Percentiles rank a stretch among this genome's conserved stretches.
phyloP scores from a whole-genome alignment of 2,329 filamentous ascomycete species.

The Cordyceps fumosorosea region DNA sequence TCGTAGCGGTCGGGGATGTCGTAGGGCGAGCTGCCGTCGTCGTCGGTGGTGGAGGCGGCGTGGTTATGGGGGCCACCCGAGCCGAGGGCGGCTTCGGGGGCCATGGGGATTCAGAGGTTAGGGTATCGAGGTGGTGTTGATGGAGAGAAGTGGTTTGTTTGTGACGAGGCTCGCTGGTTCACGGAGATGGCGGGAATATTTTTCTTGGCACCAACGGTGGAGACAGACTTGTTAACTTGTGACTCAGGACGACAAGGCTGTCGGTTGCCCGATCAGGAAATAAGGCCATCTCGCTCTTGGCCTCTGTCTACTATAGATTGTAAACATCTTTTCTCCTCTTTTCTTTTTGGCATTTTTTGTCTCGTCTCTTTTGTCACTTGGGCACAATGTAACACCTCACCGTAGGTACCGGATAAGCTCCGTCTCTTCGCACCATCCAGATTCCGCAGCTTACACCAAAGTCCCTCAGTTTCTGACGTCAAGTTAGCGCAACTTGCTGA shows the following conservation, averaged over 20 bases:
- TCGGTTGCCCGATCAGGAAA: not conserved
- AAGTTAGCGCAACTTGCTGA: not conserved
- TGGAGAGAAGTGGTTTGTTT: not conserved
- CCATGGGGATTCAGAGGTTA: not conserved
- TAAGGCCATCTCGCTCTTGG: not conserved
- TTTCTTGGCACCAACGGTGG: not conserved
- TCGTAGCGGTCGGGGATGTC: constrained; percentile 31
- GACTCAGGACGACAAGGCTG: not conserved
- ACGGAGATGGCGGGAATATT: not conserved
- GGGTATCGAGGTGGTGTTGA: not conserved
- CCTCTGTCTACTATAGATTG: not conserved
- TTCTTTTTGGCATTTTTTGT: not conserved
- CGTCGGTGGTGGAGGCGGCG: not conserved
- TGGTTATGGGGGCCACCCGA: not conserved
- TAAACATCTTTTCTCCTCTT: not conserved
- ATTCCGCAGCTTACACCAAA: not conserved
- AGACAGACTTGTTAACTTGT: not conserved
- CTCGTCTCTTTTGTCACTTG: not conserved
- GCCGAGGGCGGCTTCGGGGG: not conserved
- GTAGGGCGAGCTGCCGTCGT: constrained; percentile 15
- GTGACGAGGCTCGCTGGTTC: not conserved
- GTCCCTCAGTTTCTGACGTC: not conserved
- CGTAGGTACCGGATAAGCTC: not conserved
- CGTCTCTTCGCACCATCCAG: not conserved
- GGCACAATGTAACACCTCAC: too few relatives aligned